Evolutionary conservation across 495 filamentous ascomycete genomes (phyloP), one percentile per base, ranked within the genome.

Genomic region (Corynascus novoguineensis): DNA sequence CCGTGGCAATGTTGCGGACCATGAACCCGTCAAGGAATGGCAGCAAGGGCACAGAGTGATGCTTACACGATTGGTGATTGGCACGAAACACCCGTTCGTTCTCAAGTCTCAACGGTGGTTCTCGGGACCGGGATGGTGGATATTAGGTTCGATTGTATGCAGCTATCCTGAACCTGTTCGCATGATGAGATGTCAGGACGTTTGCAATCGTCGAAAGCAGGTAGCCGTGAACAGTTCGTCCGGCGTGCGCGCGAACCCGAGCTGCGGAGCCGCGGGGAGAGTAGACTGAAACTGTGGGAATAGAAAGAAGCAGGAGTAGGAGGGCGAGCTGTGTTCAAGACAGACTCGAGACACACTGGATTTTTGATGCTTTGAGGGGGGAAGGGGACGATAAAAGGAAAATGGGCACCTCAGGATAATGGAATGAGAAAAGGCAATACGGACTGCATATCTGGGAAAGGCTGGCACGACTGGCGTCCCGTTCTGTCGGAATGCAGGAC

Each of bases 121-220:
- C 51, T 61, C 59, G 57, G 61, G 45, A 31, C 58, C 54, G 54
- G 55, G 38, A 47, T 56, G 46, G 49, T 55, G 60, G 60, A 58
- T 52, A 60, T 61, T 55, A 63, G 53, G 61, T 62, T 68, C 60
- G 68, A 66, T 71, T 61, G 68, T 70, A 74, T 77, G 75, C 74
- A 72, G 73, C 66, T 71, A 75, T 66, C 75, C 75, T 65, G 70
- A 75, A 75, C 70, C 73, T 76, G 74, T 77, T 77, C 71, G 73
- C 70, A 72, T 71, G 63, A 63, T 63, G 64, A 47, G 59, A 56
- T 65, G 62, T 71, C 65, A 69, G 71, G 65, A 60, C 25, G 53
- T 59, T 65, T 71, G 71, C 71, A 76, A 71, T 68, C 66, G 66
- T 59, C 67, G 56, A 54, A 57, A 67, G 75, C 59, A 66, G 64